Evolutionary conservation across 2,329 filamentous ascomycete genomes (phyloP).

Genomic region (Tympanopsis confertula): DNA sequence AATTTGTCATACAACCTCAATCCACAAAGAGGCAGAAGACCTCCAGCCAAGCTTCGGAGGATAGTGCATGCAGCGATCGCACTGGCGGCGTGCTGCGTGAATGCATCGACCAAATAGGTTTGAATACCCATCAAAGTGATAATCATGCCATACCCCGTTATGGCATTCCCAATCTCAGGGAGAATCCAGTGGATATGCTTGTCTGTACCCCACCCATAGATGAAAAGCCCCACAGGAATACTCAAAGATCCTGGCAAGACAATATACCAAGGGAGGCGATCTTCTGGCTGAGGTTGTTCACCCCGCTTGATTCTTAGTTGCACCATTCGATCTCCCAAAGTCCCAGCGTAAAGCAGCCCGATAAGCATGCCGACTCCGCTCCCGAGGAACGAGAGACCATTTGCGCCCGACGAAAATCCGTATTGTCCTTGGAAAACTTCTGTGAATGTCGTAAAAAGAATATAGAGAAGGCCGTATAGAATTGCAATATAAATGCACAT

Average conservation of each 20-base stretch:
- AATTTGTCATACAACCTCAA: slow-evolving; percentile 40
- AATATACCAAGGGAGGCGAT: slow-evolving; percentile 33
- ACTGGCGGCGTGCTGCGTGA: slow-evolving; percentile 40
- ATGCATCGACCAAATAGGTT: slow-evolving; percentile 51
- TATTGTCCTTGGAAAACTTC: slow-evolving; percentile 35
- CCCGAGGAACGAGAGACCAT: slow-evolving; percentile 35
- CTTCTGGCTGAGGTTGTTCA: slow-evolving; percentile 23
- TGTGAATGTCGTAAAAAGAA: slow-evolving; percentile 39
- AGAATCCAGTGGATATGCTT: slow-evolving; percentile 35
- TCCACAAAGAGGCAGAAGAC: slow-evolving; percentile 43
- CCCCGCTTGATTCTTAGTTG: slow-evolving; percentile 30
- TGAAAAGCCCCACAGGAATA: slow-evolving; percentile 43
- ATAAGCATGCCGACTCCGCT: slow-evolving; percentile 32
- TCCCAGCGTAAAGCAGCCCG: slow-evolving; percentile 26
- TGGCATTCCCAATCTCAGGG: slow-evolving; percentile 34
- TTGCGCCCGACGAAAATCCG: slow-evolving; percentile 21
- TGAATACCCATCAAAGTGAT: slow-evolving; percentile 38
- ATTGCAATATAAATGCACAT: slow-evolving; percentile 32
- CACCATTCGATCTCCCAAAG: slow-evolving; percentile 25
- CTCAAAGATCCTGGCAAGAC: slow-evolving; percentile 35
- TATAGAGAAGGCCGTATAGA: slow-evolving; percentile 38
- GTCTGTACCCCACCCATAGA: slow-evolving; percentile 46
- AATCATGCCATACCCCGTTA: slow-evolving; percentile 33
- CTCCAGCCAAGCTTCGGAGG: slow-evolving; percentile 39
- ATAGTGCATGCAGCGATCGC: slow-evolving; percentile 50